Percentiles rank a stretch among this genome's conserved stretches.
Conservation (phyloP, 495 filamentous ascomycete genomes). For the Wilcoxina mikolae region DNA sequence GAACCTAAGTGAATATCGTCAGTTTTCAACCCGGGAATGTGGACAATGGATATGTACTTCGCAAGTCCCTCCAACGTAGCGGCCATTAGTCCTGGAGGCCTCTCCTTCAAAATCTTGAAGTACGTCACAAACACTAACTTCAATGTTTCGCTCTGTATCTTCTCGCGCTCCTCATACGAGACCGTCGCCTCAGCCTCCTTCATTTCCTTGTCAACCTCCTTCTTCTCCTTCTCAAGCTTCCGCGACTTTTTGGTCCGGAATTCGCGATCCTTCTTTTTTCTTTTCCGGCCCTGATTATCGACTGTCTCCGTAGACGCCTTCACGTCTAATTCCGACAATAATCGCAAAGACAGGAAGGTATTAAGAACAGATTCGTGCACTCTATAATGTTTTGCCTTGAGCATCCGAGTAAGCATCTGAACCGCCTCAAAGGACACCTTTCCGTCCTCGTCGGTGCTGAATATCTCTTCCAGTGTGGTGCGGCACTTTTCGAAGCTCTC, state of each 20-base stretch:
- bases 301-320: conserved; percentile 65
- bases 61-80: conserved; percentile 85
- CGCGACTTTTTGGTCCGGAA: conserved; percentile 61
- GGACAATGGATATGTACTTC: conserved; percentile 29
- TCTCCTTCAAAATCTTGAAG: conserved; percentile 80
- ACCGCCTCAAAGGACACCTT: conserved; percentile 75
- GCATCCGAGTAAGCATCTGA: conserved; percentile 77
- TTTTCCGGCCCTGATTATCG: conserved; percentile 30
- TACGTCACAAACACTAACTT: conserved; percentile 92
- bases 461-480: conserved; percentile 64
- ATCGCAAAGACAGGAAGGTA: conserved; percentile 75
- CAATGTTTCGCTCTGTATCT: conserved; percentile 81
- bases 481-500: conserved; percentile 4
- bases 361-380: conserved; percentile 76
- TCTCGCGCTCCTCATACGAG: conserved; percentile 77
- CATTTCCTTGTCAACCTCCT: conserved; percentile 83
- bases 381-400: conserved; percentile 66
- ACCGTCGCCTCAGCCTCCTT: conserved; percentile 79
- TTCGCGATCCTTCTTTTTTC: conserved; percentile 34
- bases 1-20: conserved; percentile 37
- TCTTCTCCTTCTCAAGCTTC: conserved; percentile 65
- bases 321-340: conserved; percentile 70
- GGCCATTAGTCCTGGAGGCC: conserved; percentile 70
- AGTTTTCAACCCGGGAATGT: background rate
- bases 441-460: conserved; percentile 78